A percentile compares a stretch with the other conserved stretches of the same genome.
These are phyloP conservation scores for Dictyostelium purpureum DNA, from an alignment of 78 protist genomes.

Conservation along the genomic window DNA sequence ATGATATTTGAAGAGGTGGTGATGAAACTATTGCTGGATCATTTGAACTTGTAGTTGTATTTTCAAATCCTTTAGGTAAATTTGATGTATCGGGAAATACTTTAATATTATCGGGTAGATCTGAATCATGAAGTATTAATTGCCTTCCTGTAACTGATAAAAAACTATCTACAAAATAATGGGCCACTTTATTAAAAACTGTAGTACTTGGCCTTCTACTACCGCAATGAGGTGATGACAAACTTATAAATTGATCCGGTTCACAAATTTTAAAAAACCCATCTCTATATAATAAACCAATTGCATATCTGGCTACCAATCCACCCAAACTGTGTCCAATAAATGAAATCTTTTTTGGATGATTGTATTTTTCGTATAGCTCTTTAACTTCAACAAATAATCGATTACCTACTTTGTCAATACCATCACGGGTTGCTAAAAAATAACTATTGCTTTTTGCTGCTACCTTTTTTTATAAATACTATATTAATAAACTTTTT, in stretches of 20 bases:
- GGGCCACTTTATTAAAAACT: constrained; percentile 3
- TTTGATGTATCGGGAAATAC: background rate
- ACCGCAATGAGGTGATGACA: constrained; percentile 53
- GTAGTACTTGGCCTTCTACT: constrained; percentile 38
- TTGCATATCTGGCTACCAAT: constrained; percentile 7
- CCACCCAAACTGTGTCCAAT: constrained; percentile 72
- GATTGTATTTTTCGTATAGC: background rate
- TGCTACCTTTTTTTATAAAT: background rate
- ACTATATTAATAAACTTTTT: too few species aligned
- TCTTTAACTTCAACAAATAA: constrained; percentile 20
- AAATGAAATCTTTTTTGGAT: constrained; percentile 19
- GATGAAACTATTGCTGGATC: background rate
- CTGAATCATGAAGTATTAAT: constrained; percentile 21
- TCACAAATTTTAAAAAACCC: constrained; percentile 13
- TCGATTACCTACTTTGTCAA: constrained; percentile 50
- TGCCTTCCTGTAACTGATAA: constrained; percentile 30
- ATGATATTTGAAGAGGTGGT: background rate
- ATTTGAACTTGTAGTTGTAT: background rate
- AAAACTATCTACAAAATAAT: background rate
- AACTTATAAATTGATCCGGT: constrained; percentile 44
- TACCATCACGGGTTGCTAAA: constrained; percentile 45
- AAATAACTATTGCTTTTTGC: background rate
- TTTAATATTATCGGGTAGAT: background rate
- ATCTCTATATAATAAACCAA: constrained; percentile 27
- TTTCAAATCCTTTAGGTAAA: background rate